Percentiles rank a stretch among this genome's conserved stretches.
Evolutionary conservation across 331 rosid species (phyloP).

Genomic region (Malus hybrid): DNA sequence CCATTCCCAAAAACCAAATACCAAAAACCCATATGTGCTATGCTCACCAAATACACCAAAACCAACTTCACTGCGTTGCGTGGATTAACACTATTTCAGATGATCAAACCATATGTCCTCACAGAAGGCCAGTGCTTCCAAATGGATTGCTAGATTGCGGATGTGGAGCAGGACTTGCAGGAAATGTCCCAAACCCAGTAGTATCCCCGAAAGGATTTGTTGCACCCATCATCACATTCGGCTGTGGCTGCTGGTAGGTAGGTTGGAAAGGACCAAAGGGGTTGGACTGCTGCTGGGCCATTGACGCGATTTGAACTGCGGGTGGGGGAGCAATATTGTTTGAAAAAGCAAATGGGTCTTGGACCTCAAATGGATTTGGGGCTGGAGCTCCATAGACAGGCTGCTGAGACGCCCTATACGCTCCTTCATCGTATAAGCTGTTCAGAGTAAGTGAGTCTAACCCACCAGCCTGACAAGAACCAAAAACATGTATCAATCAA

Average conservation of each 20-base stretch:
- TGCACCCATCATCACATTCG: slow-evolving; percentile 53
- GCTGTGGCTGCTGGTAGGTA: slow-evolving; percentile 44
- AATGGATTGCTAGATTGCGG: slow-evolving; percentile 78
- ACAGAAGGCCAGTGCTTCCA: slow-evolving; percentile 85
- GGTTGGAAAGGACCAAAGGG: slow-evolving; percentile 91
- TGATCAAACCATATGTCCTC: slow-evolving; percentile 13
- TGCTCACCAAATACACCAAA: slow-evolving; percentile 34
- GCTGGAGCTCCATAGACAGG: slow-evolving; percentile 88
- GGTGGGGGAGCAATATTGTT: slow-evolving; percentile 54
- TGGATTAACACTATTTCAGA: slow-evolving; percentile 28
- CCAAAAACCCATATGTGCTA: slow-evolving; percentile 24
- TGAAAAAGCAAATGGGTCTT: slow-evolving; percentile 83
- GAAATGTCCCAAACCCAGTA: slow-evolving; percentile 62
- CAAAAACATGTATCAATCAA: not conserved
- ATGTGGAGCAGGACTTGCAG: slow-evolving; percentile 41
- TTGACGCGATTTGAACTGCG: slow-evolving; percentile 62
- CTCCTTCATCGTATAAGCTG: slow-evolving; percentile 87
- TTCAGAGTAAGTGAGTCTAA: slow-evolving; percentile 84
- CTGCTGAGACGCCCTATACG: slow-evolving; percentile 80
- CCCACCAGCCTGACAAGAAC: slow-evolving; percentile 81
- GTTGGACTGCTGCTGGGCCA: slow-evolving; percentile 69
- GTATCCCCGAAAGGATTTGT: slow-evolving; percentile 87
- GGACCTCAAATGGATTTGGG: slow-evolving; percentile 92
- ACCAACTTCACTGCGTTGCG: slow-evolving; percentile 27
- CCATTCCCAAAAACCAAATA: slow-evolving; percentile 31